Evolutionary conservation across 257 asterid genomes (phyloP).

Genomic region (Jacaranda mimosifolia): DNA sequence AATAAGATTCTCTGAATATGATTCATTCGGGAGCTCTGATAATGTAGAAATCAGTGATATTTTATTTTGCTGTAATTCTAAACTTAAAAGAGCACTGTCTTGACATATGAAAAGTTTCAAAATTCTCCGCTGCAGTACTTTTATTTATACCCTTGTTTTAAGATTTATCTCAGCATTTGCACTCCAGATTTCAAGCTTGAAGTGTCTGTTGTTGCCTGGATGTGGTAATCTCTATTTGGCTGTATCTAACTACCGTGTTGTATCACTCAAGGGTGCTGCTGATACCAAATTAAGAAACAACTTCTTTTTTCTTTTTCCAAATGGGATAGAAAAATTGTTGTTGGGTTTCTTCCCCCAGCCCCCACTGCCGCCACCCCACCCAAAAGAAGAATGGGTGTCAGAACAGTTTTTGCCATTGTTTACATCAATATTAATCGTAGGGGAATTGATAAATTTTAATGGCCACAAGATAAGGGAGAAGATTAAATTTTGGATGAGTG

Average conservation of each 20-base stretch:
- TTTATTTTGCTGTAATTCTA: background rate
- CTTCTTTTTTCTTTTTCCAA: background rate
- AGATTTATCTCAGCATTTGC: constrained; percentile 12
- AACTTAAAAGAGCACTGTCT: background rate
- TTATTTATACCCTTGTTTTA: background rate
- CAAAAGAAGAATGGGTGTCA: background rate
- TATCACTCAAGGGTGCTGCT: constrained; percentile 20
- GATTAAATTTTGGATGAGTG: too few relatives aligned
- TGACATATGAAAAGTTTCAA: background rate
- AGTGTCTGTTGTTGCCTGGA: constrained; percentile 3
- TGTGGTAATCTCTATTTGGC: constrained; percentile 26
- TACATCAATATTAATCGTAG: constrained; percentile 18
- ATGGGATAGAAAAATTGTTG: background rate
- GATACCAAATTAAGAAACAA: constrained; percentile 8
- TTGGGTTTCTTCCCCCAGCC: too few relatives aligned
- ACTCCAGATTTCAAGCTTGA: constrained; percentile 1
- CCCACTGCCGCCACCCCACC: too few relatives aligned
- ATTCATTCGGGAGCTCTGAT: constrained; percentile 9
- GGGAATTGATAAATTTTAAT: background rate
- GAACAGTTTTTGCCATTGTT: background rate
- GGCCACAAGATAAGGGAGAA: background rate
- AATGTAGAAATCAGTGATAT: background rate
- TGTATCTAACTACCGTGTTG: constrained; percentile 1
- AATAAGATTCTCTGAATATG: background rate
- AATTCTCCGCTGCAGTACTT: background rate